Evolutionary conservation across 164 flowering plant species (phyloP).

Genomic region (Sextonia rubra): DNA sequence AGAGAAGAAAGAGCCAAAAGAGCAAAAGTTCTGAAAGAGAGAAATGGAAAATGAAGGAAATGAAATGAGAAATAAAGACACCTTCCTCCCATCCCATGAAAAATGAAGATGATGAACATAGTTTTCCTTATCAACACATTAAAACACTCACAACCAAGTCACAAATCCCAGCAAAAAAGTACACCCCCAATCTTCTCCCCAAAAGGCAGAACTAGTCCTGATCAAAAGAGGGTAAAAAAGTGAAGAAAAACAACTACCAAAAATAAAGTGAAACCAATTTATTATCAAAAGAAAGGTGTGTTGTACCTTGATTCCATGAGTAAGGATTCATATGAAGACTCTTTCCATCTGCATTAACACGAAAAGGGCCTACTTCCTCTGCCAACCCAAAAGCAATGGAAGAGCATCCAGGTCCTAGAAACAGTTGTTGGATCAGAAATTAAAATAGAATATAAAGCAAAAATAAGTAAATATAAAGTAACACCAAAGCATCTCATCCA

Average conservation of each 20-base stretch:
- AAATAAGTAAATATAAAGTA: neutral
- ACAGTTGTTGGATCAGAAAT: neutral
- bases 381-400: constrained; percentile 89
- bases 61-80: neutral
- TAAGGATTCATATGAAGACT: constrained; percentile 73
- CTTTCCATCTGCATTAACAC: constrained; percentile 71
- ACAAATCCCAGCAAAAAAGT: neutral
- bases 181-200: neutral
- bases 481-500: neutral
- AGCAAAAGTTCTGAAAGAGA: neutral
- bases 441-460: neutral
- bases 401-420: constrained; percentile 95
- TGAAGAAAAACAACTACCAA: neutral
- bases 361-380: constrained; percentile 96
- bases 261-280: neutral
- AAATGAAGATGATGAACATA: neutral
- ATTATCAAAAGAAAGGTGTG: neutral
- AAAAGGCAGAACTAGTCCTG: neutral
- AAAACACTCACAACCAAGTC: neutral
- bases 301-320: constrained; percentile 87
- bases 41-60: neutral
- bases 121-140: neutral
- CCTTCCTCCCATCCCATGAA: neutral
- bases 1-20: neutral
- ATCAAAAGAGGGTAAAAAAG: neutral